Percentiles rank a stretch among this genome's conserved stretches.
Conservation (phyloP, 108 stramenopile genomes). For the Pseudonitzschia multistriata region DNA sequence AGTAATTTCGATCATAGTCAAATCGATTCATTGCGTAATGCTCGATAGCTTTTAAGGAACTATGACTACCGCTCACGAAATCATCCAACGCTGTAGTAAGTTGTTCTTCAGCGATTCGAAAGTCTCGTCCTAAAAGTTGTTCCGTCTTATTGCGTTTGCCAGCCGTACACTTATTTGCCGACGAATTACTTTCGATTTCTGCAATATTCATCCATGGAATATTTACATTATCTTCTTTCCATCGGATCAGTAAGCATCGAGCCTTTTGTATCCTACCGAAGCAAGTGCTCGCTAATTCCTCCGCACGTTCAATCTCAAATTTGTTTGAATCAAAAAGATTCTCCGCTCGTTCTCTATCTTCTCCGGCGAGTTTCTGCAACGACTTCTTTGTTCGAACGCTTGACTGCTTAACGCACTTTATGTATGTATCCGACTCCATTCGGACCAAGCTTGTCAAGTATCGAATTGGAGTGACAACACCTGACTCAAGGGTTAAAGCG, state of each 20-base stretch:
- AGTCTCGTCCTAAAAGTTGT: slow-evolving; percentile 5
- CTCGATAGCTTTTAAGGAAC: slow-evolving; percentile 1
- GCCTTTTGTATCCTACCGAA: neutral
- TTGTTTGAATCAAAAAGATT: slow-evolving; percentile 10
- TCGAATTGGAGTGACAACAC: slow-evolving; percentile 21
- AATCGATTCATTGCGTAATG: slow-evolving; percentile 32
- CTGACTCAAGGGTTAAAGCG: slow-evolving; percentile 13
- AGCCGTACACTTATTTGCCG: neutral
- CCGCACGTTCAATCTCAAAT: neutral
- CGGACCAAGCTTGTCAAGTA: slow-evolving; percentile 3
- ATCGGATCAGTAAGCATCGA: slow-evolving; percentile 1
- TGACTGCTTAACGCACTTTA: slow-evolving; percentile 15
- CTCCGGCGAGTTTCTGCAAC: neutral
- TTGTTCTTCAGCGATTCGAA: slow-evolving; percentile 8
- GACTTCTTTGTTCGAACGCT: neutral
- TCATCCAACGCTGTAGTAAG: slow-evolving; percentile 21
- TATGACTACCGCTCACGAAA: slow-evolving; percentile 13
- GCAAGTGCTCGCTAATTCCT: slow-evolving; percentile 1
- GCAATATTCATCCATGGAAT: slow-evolving; percentile 7
- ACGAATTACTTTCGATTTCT: neutral
- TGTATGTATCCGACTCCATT: slow-evolving; percentile 24
- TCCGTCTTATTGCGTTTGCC: slow-evolving; percentile 7
- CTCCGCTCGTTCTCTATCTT: slow-evolving; percentile 2
- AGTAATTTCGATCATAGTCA: slow-evolving; percentile 44
- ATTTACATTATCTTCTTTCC: slow-evolving; percentile 9